Conservation (phyloP, 2,329 filamentous ascomycete genomes). For the Fusarium proliferatum region DNA sequence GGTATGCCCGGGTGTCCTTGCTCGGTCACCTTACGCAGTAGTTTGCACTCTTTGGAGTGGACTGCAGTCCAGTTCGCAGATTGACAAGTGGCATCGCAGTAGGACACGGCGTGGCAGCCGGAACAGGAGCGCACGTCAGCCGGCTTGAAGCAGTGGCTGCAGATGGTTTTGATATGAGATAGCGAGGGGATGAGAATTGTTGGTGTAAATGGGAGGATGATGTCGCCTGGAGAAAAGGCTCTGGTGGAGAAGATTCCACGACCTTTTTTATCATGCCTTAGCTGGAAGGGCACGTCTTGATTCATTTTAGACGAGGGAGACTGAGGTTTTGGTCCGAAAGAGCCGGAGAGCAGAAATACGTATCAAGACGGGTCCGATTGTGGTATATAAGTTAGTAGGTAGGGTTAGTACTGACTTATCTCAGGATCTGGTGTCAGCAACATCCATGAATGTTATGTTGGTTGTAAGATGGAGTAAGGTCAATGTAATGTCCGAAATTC, state of each 20-base stretch:
- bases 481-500: slow-evolving; percentile 25
- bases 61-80: slow-evolving; percentile 62
- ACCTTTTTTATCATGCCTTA: slow-evolving; percentile 52
- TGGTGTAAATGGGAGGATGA: slow-evolving; percentile 58
- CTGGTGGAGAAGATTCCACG: slow-evolving; percentile 59
- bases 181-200: slow-evolving; percentile 61
- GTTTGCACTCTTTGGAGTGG: slow-evolving; percentile 67
- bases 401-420: neutral
- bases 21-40: slow-evolving; percentile 49
- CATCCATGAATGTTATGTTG: neutral
- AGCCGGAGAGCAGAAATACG: neutral
- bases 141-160: slow-evolving; percentile 61
- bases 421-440: slow-evolving; percentile 6
- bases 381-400: neutral
- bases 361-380: neutral
- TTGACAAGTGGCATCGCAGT: slow-evolving; percentile 68
- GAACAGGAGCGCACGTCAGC: slow-evolving; percentile 57
- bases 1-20: slow-evolving; percentile 54
- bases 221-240: slow-evolving; percentile 57
- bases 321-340: neutral
- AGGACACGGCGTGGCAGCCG: slow-evolving; percentile 63
- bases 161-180: slow-evolving; percentile 55
- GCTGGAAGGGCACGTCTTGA: slow-evolving; percentile 36
- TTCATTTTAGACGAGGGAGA: slow-evolving; percentile 17
- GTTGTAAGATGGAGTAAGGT: neutral